Conservation (phyloP, 768 basidiomycete species). For the Calvatia gigantea region DNA sequence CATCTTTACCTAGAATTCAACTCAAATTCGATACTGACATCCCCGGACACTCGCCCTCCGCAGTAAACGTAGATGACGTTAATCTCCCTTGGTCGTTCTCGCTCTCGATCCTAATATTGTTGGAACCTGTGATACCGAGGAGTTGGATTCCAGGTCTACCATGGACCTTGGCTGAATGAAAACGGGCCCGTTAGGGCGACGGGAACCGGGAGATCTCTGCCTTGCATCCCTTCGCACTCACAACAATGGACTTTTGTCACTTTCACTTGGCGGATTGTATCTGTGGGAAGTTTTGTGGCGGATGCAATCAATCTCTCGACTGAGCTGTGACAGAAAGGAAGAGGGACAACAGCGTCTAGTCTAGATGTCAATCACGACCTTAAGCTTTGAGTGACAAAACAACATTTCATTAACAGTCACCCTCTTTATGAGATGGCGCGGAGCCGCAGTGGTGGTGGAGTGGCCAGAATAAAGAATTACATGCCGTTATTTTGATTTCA, state of each 20-base stretch:
- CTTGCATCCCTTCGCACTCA: slow-evolving; percentile 2
- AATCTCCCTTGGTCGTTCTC: background rate
- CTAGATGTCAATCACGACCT: slow-evolving; percentile 1
- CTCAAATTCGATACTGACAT: background rate
- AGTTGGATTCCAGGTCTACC: background rate
- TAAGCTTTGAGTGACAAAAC: slow-evolving; percentile 4
- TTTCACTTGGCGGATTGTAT: slow-evolving; percentile 4
- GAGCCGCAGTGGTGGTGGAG: slow-evolving; percentile 6
- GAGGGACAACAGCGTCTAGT: background rate
- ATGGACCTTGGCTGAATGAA: background rate
- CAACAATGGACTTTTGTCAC: background rate
- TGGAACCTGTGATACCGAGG: background rate
- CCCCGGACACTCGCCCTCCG: background rate
- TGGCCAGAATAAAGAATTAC: background rate
- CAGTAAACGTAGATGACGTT: slow-evolving; percentile 2
- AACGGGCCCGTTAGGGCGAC: background rate
- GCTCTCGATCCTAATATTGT: background rate
- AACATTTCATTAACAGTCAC: background rate
- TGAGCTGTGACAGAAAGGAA: background rate
- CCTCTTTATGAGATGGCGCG: background rate
- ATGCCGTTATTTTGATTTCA: background rate
- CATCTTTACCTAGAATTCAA: background rate
- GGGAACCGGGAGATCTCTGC: background rate
- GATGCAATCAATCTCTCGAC: background rate
- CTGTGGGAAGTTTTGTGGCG: background rate